phyloP scores from a whole-genome alignment of 1,139 yeast species.

The Kodamaea fungicola region DNA sequence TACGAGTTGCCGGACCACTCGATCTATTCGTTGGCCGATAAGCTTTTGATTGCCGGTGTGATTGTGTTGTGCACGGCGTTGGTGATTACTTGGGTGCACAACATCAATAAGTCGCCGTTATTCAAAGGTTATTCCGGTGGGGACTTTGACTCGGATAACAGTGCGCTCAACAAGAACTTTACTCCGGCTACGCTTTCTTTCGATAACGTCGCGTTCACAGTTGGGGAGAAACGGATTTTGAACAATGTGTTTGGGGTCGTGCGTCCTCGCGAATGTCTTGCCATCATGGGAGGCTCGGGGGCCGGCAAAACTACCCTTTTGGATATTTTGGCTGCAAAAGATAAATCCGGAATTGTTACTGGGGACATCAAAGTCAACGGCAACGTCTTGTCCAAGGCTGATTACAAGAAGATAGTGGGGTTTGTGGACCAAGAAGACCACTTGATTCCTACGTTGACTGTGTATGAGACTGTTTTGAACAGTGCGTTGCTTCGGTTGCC shows the following conservation, averaged over 20 bases:
- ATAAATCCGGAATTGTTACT: slow-evolving; percentile 64
- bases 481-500: slow-evolving; percentile 90
- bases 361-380: slow-evolving; percentile 82
- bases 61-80: slow-evolving; percentile 36
- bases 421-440: slow-evolving; percentile 98
- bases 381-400: slow-evolving; percentile 31
- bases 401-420: slow-evolving; percentile 71
- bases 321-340: slow-evolving; percentile 86
- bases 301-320: slow-evolving; percentile 94
- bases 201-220: slow-evolving; percentile 63
- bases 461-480: slow-evolving; percentile 89
- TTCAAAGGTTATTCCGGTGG: slow-evolving; percentile 35
- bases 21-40: slow-evolving; percentile 45
- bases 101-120: slow-evolving; percentile 61
- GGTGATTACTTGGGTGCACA: slow-evolving; percentile 45
- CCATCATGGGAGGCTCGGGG: slow-evolving; percentile 98
- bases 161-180: slow-evolving; percentile 50
- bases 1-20: slow-evolving; percentile 65
- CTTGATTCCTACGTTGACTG: slow-evolving; percentile 87
- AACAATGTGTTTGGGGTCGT: slow-evolving; percentile 69
- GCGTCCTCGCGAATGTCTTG: slow-evolving; percentile 83
- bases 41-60: slow-evolving; percentile 50
- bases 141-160: slow-evolving; percentile 33
- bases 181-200: slow-evolving; percentile 79
- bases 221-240: slow-evolving; percentile 53